Base-by-base conservation (phyloP, 805 yeast genomes). In the Candida silvicultrix region DNA sequence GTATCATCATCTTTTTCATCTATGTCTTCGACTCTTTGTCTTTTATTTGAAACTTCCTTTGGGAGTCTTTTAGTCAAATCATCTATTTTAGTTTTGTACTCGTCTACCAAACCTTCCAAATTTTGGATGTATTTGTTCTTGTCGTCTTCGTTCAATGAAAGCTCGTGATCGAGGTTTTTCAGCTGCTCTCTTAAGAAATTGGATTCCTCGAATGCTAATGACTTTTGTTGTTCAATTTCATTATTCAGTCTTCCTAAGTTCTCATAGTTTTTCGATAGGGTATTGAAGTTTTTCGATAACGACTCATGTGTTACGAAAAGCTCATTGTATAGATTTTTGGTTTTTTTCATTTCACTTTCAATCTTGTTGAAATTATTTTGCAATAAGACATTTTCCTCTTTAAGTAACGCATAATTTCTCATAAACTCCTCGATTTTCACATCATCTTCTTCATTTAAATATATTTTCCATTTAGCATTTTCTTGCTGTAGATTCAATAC, bases 161-260 rank as follows among this genome's bases (percentile, higher is more conserved):
- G 59, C 37, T 58, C 53, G 12, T 59, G 56, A 48, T 77, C 82
- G 40, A 77, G 58, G 28, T 71, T 72, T 45, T 79, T 74, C 43
- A 84, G 58, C 60, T 80, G 83, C 37, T 69, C 70, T 48, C 85
- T 68, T 44, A 85, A 63, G 47, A 80, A 71, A 45, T 71, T 77
- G 25, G 81, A 73, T 56, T 85, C 90, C 49, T 77, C 78, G 21
- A 66, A 55, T n/a, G 81, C 74, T 38, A 83, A 64, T 3, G 66
- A 56, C 43, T 71, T 71, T 47, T 80, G 82, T 44, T 75, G 73
- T 42, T 78, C 77, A 6, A 77, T 58, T 45, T 81, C 74, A 63
- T 49, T 61, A 42, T 67, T 68, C 6, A 69, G 45, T 45, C 58
- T 66, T 20, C 59, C 57, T 35, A 65, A 42, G 44, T 63, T 37